These are phyloP conservation scores for Fusarium sp. DNA, from an alignment of 2,329 filamentous ascomycete species.

Conservation along the genomic window DNA sequence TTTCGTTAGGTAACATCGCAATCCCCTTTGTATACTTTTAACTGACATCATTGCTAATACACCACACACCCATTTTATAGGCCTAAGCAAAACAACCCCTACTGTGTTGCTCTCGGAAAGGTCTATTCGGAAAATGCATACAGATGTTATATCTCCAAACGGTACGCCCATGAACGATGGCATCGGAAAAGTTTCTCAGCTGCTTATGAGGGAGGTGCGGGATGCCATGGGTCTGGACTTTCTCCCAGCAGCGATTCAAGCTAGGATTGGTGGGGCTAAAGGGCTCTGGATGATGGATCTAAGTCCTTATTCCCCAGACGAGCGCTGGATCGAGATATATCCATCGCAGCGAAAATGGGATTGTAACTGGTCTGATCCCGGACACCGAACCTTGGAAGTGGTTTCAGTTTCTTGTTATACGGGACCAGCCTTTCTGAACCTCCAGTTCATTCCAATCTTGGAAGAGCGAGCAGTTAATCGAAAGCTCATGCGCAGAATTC, in stretches of 20 bases:
- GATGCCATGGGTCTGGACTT: not conserved
- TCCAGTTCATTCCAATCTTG: not conserved
- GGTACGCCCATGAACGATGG: not conserved
- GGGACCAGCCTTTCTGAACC: not conserved
- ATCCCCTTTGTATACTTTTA: not conserved
- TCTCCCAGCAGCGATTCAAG: not conserved
- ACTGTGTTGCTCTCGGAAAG: not conserved
- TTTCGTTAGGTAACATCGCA: not conserved
- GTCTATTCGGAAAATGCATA: not conserved
- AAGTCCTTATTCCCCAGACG: too few species aligned
- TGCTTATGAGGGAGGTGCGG: not conserved
- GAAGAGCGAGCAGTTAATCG: not conserved
- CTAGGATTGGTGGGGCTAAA: slow-evolving; percentile 1
- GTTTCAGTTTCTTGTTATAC: not conserved
- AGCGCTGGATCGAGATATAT: not conserved
- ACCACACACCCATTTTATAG: not conserved
- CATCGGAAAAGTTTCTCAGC: not conserved
- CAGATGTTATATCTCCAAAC: not conserved
- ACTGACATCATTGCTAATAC: not conserved
- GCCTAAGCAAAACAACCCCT: not conserved
- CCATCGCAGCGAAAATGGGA: not conserved
- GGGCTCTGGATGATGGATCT: not conserved
- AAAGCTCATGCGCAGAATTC: not conserved
- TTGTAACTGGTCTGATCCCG: not conserved
- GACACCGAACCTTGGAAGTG: not conserved